Evolutionary conservation across 371 early-diverging fungal genomes (phyloP).

Genomic region (Rhizopus microsporus): DNA sequence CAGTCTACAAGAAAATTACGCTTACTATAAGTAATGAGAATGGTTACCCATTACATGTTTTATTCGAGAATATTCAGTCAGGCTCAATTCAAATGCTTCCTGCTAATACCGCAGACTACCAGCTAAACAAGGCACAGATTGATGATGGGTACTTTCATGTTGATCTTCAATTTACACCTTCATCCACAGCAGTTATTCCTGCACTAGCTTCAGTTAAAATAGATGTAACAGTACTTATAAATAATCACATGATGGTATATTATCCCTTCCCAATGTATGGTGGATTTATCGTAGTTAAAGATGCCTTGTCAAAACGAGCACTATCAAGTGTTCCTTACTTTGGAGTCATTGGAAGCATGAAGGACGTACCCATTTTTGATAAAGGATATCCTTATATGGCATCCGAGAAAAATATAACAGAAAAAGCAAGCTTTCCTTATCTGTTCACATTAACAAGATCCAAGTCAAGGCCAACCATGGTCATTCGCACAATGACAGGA

Average conservation of each 20-base stretch:
- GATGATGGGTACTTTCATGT: slow-evolving; percentile 6
- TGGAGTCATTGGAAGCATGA: slow-evolving; percentile 31
- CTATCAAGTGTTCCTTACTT: slow-evolving; percentile 57
- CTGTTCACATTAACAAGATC: slow-evolving; percentile 12
- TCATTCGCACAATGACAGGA: slow-evolving; percentile 29
- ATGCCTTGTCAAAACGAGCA: slow-evolving; percentile 13
- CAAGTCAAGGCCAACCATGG: slow-evolving; percentile 20
- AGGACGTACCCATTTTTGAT: slow-evolving; percentile 44
- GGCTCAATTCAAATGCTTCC: slow-evolving; percentile 30
- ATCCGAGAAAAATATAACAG: slow-evolving; percentile 37
- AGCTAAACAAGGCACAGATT: background rate
- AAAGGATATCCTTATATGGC: slow-evolving; percentile 40
- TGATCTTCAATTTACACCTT: slow-evolving; percentile 32
- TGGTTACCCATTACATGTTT: slow-evolving; percentile 14
- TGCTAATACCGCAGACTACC: no score
- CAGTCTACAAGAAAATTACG: slow-evolving; percentile 32
- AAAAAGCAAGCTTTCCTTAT: slow-evolving; percentile 26
- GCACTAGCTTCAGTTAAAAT: slow-evolving; percentile 39
- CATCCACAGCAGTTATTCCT: slow-evolving; percentile 24
- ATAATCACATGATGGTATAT: background rate
- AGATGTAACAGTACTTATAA: slow-evolving; percentile 40
- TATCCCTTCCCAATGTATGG: slow-evolving; percentile 33
- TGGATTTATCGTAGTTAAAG: slow-evolving; percentile 25
- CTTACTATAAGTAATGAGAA: slow-evolving; percentile 56
- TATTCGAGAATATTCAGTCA: slow-evolving; percentile 36